A percentile compares a stretch with the other conserved stretches of the same genome.
phyloP scores from a whole-genome alignment of 2,329 filamentous ascomycete genomes.

The Clonostachys solani region DNA sequence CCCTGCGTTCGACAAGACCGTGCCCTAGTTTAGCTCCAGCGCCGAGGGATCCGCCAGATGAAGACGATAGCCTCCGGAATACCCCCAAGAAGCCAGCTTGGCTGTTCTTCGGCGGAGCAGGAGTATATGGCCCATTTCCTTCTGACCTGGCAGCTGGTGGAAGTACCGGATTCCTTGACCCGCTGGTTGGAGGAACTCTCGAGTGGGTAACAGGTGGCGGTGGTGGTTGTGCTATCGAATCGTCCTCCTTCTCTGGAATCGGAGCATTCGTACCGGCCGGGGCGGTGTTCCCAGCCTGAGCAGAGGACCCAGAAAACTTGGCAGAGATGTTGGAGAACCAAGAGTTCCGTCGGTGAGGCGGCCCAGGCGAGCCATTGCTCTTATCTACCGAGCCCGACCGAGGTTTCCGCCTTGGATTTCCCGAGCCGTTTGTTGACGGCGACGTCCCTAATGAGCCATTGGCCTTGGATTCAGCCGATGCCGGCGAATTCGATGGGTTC shows the following conservation, averaged over 20 bases:
- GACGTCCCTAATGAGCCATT: slow-evolving; percentile 8
- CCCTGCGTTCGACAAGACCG: slow-evolving; percentile 71
- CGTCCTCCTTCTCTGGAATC: slow-evolving; percentile 3
- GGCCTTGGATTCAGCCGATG: slow-evolving; percentile 9
- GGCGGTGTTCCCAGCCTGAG: slow-evolving; percentile 8
- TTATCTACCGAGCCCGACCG: slow-evolving; percentile 30
- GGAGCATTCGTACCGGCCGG: slow-evolving; percentile 6
- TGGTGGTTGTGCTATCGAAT: neutral
- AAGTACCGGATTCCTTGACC: slow-evolving; percentile 50
- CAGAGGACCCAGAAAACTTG: slow-evolving; percentile 59
- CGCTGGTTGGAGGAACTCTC: neutral
- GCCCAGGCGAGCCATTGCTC: slow-evolving; percentile 5
- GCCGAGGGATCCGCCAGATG: slow-evolving; percentile 31
- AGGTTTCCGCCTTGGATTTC: slow-evolving; percentile 14
- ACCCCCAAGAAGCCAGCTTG: slow-evolving; percentile 76
- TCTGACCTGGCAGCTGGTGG: slow-evolving; percentile 49
- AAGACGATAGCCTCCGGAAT: slow-evolving; percentile 76
- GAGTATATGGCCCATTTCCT: slow-evolving; percentile 65
- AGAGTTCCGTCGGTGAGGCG: slow-evolving; percentile 61
- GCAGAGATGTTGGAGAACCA: slow-evolving; percentile 94
- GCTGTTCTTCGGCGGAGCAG: slow-evolving; percentile 65
- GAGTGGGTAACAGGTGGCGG: neutral
- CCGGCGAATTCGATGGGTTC: slow-evolving; percentile 15
- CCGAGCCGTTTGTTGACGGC: slow-evolving; percentile 5
- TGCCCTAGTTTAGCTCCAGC: slow-evolving; percentile 35